phyloP scores from a whole-genome alignment of 495 filamentous ascomycete species.

The Acidiella bohemica region DNA sequence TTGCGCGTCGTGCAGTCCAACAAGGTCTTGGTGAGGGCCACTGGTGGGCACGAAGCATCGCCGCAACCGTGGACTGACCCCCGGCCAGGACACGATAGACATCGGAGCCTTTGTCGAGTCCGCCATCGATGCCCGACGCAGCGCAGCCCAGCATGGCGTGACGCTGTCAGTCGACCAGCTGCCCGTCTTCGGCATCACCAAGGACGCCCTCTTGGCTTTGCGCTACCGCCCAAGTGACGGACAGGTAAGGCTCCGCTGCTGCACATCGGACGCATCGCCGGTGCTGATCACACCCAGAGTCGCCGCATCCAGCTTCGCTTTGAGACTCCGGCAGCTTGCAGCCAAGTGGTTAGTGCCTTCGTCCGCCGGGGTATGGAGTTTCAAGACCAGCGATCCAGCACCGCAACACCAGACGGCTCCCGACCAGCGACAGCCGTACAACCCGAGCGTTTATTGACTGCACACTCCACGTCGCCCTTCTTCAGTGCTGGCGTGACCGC shows the following conservation, averaged over 20 bases:
- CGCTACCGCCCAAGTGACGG: conserved; percentile 7
- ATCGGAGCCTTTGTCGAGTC: conserved; percentile 6
- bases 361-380: conserved; percentile 12
- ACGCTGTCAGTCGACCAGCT: conserved; percentile 10
- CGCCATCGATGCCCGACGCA: background rate
- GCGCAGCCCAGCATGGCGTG: conserved; percentile 1
- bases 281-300: conserved; percentile 5
- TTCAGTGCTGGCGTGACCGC: background rate
- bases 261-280: background rate
- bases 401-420: background rate
- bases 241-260: conserved; percentile 1
- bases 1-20: conserved; percentile 8
- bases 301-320: conserved; percentile 16
- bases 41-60: background rate
- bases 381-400: conserved; percentile 6
- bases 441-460: conserved; percentile 1
- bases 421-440: conserved; percentile 1
- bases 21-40: conserved; percentile 4
- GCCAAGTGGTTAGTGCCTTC: conserved; percentile 7
- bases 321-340: conserved; percentile 1
- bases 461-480: conserved; percentile 2
- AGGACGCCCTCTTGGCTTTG: conserved; percentile 10
- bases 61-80: background rate
- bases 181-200: conserved; percentile 17
- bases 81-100: conserved; percentile 14